A percentile compares a stretch with the other conserved stretches of the same genome.
Evolutionary conservation across 169 alveolate species (phyloP).

Genomic region (Plasmodium malariae): DNA sequence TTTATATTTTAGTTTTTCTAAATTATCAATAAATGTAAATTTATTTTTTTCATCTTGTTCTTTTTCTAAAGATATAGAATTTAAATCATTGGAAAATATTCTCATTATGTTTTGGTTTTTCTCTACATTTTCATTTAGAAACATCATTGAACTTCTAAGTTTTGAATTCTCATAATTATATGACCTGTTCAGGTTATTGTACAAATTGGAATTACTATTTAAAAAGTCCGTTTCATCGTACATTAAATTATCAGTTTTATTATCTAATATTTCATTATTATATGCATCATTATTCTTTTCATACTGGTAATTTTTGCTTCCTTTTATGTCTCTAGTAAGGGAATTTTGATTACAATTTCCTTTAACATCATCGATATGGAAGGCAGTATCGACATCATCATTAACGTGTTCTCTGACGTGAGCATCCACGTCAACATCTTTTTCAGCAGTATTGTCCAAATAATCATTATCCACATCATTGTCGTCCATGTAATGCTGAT

Average conservation of each 20-base stretch:
- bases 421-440: neutral
- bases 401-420: neutral
- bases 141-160: slow-evolving; percentile 18
- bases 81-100: slow-evolving; percentile 31
- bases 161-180: slow-evolving; percentile 24
- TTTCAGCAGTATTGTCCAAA: neutral
- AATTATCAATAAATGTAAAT: slow-evolving; percentile 24
- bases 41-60: slow-evolving; percentile 13
- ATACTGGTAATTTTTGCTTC: too few species aligned
- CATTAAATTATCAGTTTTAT: slow-evolving; percentile 2
- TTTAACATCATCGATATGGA: neutral
- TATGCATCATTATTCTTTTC: neutral
- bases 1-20: slow-evolving; percentile 16
- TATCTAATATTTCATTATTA: neutral
- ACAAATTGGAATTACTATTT: neutral
- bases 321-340: too few species aligned
- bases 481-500: neutral
- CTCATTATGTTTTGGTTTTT: slow-evolving; percentile 19
- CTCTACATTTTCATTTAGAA: slow-evolving; percentile 26
- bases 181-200: slow-evolving; percentile 20
- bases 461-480: neutral
- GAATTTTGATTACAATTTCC: too few species aligned
- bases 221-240: slow-evolving; percentile 12
- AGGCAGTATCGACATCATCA: neutral
- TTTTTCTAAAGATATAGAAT: slow-evolving; percentile 16